A percentile compares a stretch with the other conserved stretches of the same genome.
These are phyloP conservation scores for Suhomyces choctaworum DNA, from an alignment of 1,139 yeast genomes.

Conservation along the genomic window DNA sequence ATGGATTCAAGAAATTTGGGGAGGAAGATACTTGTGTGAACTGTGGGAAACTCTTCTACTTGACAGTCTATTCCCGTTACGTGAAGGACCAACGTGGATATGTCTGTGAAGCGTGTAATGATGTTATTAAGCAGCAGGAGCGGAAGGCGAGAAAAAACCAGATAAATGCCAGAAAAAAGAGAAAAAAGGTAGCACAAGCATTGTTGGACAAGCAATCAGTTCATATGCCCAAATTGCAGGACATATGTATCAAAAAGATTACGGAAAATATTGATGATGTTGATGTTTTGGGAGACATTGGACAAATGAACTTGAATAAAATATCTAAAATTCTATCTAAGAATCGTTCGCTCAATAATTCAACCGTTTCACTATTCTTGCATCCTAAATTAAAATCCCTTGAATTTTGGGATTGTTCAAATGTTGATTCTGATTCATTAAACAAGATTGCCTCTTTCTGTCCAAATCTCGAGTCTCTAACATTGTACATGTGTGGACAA, in stretches of 20 bases:
- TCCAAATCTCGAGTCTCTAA: conserved; percentile 66
- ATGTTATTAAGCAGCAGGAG: conserved; percentile 43
- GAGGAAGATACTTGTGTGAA: conserved; percentile 56
- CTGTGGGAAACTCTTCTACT: conserved; percentile 56
- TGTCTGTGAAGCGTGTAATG: conserved; percentile 67
- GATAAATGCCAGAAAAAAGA: conserved; percentile 63
- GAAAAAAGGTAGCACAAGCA: conserved; percentile 82
- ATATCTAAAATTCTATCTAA: conserved; percentile 75
- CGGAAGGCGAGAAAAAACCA: conserved; percentile 50
- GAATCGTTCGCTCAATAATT: conserved; percentile 73
- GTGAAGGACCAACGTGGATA: conserved; percentile 53
- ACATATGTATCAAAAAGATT: conserved; percentile 70
- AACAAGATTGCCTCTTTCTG: conserved; percentile 75
- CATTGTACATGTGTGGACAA: conserved; percentile 91
- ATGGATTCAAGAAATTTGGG: conserved; percentile 37
- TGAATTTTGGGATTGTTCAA: conserved; percentile 92
- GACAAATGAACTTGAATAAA: conserved; percentile 57
- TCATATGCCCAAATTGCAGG: conserved; percentile 72
- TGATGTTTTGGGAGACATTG: conserved; percentile 79
- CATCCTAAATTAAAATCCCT: conserved; percentile 56
- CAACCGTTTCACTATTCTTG: conserved; percentile 71
- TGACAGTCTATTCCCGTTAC: conserved; percentile 66
- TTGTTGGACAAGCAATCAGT: conserved; percentile 69
- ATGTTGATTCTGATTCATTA: conserved; percentile 64
- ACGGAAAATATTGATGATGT: conserved; percentile 74